These are phyloP conservation scores for Wallacemonas sp. DNA, from an alignment of 208 protist genomes.

Conservation along the genomic window DNA sequence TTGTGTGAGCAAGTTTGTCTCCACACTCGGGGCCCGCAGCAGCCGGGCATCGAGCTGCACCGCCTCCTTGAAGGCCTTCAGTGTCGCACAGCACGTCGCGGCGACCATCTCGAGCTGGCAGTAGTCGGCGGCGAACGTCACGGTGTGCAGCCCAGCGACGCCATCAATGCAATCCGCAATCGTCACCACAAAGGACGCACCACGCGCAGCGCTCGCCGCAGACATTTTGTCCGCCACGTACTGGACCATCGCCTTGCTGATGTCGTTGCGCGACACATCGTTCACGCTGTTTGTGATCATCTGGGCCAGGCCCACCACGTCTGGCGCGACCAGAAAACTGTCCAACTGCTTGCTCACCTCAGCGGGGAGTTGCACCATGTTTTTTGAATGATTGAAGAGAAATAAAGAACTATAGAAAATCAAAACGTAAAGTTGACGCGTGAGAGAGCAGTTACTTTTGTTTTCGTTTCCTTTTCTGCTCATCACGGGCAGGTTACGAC, in stretches of 20 bases:
- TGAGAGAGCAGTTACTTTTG: too few relatives aligned
- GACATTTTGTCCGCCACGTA: conserved; percentile 3
- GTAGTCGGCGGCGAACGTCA: conserved; percentile 11
- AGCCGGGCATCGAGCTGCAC: conserved; percentile 22
- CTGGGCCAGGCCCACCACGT: not conserved
- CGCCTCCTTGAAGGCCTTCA: conserved; percentile 25
- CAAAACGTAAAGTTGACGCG: too few relatives aligned
- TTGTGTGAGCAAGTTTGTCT: not conserved
- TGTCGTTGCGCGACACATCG: conserved; percentile 11
- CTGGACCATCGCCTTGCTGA: conserved; percentile 7
- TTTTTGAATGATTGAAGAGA: too few relatives aligned
- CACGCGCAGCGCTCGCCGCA: not conserved
- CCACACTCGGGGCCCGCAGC: conserved; percentile 16
- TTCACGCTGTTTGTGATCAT: conserved; percentile 7
- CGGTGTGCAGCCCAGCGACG: conserved; percentile 16
- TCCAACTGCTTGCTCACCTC: not conserved
- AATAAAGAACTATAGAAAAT: too few relatives aligned
- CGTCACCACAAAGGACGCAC: not conserved
- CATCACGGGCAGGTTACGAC: too few relatives aligned
- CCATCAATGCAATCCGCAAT: conserved; percentile 1
- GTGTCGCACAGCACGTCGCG: conserved; percentile 26
- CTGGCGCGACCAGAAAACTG: not conserved
- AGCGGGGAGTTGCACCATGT: not conserved
- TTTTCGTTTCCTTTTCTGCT: too few relatives aligned
- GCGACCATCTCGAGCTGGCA: conserved; percentile 21